These are phyloP conservation scores for Boeremia exigua DNA, from an alignment of 2,329 filamentous ascomycete species.

Conservation along the genomic window DNA sequence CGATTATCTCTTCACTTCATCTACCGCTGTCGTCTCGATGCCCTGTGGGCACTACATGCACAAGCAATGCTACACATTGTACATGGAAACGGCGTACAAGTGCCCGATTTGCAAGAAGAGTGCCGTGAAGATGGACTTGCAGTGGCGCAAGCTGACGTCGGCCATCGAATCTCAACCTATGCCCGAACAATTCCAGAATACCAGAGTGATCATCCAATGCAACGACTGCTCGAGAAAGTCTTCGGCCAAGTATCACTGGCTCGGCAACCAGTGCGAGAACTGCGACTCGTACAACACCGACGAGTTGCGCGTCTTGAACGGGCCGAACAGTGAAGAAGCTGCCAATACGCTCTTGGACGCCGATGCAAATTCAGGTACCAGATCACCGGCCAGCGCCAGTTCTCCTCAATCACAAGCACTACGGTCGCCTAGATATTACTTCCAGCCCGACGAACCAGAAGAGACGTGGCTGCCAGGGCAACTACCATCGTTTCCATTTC, in stretches of 20 bases:
- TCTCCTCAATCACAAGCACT: conserved; percentile 42
- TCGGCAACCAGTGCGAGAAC: conserved; percentile 83
- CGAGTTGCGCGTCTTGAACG: conserved; percentile 54
- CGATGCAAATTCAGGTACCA: conserved; percentile 33
- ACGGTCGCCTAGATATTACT: conserved; percentile 46
- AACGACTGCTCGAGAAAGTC: conserved; percentile 94
- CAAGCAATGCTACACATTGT: conserved; percentile 83
- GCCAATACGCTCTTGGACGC: conserved; percentile 43
- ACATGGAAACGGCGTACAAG: conserved; percentile 90
- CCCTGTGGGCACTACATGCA: conserved; percentile 96
- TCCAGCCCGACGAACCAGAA: conserved; percentile 45
- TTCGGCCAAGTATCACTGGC: conserved; percentile 89
- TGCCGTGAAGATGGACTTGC: conserved; percentile 95
- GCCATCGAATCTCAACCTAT: conserved; percentile 90
- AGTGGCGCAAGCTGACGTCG: conserved; percentile 89
- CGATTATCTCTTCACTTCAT: conserved; percentile 94
- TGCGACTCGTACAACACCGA: conserved; percentile 62
- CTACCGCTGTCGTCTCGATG: conserved; percentile 89
- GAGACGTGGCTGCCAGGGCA: conserved; percentile 47
- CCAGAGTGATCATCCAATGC: conserved; percentile 83
- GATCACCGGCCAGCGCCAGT: conserved; percentile 39
- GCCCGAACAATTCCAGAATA: conserved; percentile 80
- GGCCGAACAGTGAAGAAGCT: conserved; percentile 43
- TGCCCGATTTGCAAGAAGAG: conserved; percentile 97
- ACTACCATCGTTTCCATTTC: conserved; percentile 45